Conservation (phyloP, 2,329 filamentous ascomycete species). For the Aspergillus sp. region DNA sequence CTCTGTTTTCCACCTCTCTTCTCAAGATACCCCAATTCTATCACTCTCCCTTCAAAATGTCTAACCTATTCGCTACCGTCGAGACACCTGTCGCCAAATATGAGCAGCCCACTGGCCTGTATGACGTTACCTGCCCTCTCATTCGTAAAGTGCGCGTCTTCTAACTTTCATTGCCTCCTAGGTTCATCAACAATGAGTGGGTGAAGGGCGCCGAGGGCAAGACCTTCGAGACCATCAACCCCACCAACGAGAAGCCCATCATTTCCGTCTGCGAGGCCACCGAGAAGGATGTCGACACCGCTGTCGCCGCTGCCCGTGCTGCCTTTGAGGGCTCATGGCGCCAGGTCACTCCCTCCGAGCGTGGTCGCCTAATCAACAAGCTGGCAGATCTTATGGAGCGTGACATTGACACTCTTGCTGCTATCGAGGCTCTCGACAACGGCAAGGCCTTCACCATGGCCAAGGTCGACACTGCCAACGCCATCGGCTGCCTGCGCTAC, state of each 20-base stretch:
- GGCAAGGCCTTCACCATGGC: slow-evolving; percentile 46
- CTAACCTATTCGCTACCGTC: slow-evolving; percentile 33
- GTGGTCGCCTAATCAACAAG: slow-evolving; percentile 69
- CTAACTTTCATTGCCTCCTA: slow-evolving; percentile 37
- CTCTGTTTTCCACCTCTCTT: background rate
- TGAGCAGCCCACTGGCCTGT: slow-evolving; percentile 41
- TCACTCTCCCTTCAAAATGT: slow-evolving; percentile 16
- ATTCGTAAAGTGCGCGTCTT: background rate
- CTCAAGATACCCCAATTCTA: slow-evolving; percentile 11
- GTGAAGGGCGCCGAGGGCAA: slow-evolving; percentile 80
- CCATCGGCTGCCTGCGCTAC: slow-evolving; percentile 75
- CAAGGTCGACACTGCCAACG: slow-evolving; percentile 70
- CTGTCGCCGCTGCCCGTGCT: slow-evolving; percentile 80
- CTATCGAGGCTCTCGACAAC: slow-evolving; percentile 74
- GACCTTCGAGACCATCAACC: slow-evolving; percentile 92
- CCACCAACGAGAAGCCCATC: slow-evolving; percentile 80
- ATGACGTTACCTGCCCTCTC: slow-evolving; percentile 12
- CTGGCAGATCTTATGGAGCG: slow-evolving; percentile 79
- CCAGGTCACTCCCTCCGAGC: slow-evolving; percentile 66
- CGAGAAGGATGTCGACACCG: slow-evolving; percentile 74
- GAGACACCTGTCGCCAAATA: slow-evolving; percentile 38
- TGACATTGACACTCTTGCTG: slow-evolving; percentile 72
- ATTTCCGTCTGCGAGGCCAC: slow-evolving; percentile 78
- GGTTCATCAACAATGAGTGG: slow-evolving; percentile 51
- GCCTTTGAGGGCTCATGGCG: slow-evolving; percentile 76